phyloP scores from a whole-genome alignment of 2,329 filamentous ascomycete species.

The Clarireedia paspali region DNA sequence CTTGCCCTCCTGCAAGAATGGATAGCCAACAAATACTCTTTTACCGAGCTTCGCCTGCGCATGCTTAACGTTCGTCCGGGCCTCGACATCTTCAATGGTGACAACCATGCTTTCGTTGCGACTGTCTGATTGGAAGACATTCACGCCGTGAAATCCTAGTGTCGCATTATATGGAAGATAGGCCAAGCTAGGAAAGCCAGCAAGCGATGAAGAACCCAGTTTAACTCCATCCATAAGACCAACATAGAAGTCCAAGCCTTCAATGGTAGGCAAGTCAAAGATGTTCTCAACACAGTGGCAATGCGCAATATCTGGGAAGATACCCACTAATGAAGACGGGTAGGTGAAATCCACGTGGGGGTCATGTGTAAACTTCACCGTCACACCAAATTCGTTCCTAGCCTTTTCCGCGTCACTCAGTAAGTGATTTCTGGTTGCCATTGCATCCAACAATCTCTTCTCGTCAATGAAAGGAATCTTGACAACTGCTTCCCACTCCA shows the following conservation, averaged over 20 bases:
- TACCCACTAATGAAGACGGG: conserved; percentile 76
- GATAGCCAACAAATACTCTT: conserved; percentile 85
- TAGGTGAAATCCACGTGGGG: conserved; percentile 72
- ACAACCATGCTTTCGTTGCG: conserved; percentile 95
- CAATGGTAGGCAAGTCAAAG: conserved; percentile 87
- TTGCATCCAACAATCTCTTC: conserved; percentile 72
- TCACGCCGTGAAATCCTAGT: conserved; percentile 82
- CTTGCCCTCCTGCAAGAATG: conserved; percentile 90
- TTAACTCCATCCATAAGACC: conserved; percentile 80
- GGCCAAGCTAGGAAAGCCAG: conserved; percentile 86
- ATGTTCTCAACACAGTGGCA: conserved; percentile 95
- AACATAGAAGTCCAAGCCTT: conserved; percentile 77
- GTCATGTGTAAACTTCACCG: conserved; percentile 86
- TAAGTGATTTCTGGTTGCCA: conserved; percentile 73
- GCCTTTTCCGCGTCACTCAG: conserved; percentile 71
- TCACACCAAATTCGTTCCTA: conserved; percentile 85
- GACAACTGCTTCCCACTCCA: conserved; percentile 98
- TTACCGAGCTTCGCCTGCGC: conserved; percentile 77
- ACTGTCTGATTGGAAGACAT: conserved; percentile 91
- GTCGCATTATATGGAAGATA: conserved; percentile 76
- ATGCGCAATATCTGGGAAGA: conserved; percentile 81
- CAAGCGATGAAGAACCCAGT: conserved; percentile 73
- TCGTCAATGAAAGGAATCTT: conserved; percentile 99
- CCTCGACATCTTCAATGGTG: conserved; percentile 69
- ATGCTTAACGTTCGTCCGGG: conserved; percentile 58